Evolutionary conservation across 805 yeast genomes (phyloP), one percentile per base, ranked within the genome.

Genomic region (Tetrapisispora pingtungensis): DNA sequence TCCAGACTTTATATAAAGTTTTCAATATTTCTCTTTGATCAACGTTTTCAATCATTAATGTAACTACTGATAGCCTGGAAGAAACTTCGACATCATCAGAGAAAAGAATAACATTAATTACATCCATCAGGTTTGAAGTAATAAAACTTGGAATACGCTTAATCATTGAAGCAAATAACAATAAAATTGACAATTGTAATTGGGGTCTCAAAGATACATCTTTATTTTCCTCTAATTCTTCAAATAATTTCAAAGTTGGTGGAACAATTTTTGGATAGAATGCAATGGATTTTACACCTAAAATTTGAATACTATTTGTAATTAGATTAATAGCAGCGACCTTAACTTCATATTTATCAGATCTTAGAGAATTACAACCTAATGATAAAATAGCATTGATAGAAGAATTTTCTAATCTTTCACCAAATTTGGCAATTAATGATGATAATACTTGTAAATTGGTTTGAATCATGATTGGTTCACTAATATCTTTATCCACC

Each of bases 281-380:
- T 7, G 95, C 89, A 58, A 93, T 81, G 49, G 81, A 72, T 57
- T 87, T 84, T 17, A 94, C 89, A 43, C 98, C 98, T 38, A 89
- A 64, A 20, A 79, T 74, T 42, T 80, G 77, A 44, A 86, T 75
- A 45, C 87, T 67, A 51, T 80, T 78, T 45, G 85, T 78, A 49
- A 86, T 75, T 46, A 82, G 79, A 52, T 81, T 76, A 46, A 87
- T 70, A 0, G 96, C 77, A 0, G 96, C 75, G 31, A 93, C 75
- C 27, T 80, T 69, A 7, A 85, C 64, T 52, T 84, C 94, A 12
- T 80, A 75, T 43, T 71, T 69, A 2, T 56, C 60, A 50, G 71
- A 74, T 48, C 71, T 63, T 43, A 88, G 64, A 1, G 71, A 60
- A 3, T 77, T 71, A n/a, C 74, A 68, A 34, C 80, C 66, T 10